These are phyloP conservation scores for Jacaranda copaia DNA, from an alignment of 257 asterid genomes.

Conservation along the genomic window DNA sequence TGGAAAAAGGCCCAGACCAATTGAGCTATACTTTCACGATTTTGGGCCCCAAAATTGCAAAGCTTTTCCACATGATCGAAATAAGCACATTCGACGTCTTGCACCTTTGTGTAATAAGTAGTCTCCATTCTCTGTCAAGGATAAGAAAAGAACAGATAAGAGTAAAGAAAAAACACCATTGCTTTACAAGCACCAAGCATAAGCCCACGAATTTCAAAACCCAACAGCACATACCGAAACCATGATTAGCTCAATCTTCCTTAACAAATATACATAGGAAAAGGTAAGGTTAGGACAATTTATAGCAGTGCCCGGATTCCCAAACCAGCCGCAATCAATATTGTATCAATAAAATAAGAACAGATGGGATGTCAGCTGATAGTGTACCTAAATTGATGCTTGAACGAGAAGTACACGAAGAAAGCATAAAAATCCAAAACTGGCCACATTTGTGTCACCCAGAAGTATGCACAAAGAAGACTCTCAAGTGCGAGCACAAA, in stretches of 20 bases:
- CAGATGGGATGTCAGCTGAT: too few relatives aligned
- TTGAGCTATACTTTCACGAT: conserved; percentile 55
- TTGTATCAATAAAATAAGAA: too few relatives aligned
- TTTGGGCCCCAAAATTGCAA: conserved; percentile 55
- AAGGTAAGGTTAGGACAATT: background rate
- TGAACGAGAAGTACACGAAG: too few relatives aligned
- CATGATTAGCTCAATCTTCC: background rate
- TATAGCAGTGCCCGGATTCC: too few relatives aligned
- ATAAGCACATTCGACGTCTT: conserved; percentile 57
- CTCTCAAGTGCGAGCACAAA: too few relatives aligned
- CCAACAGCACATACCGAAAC: background rate
- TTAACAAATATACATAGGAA: background rate
- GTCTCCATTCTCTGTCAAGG: conserved; percentile 54
- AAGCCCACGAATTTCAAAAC: too few relatives aligned
- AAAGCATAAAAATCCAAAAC: too few relatives aligned
- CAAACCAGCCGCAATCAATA: too few relatives aligned
- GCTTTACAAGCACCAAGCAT: background rate
- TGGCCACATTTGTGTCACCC: too few relatives aligned
- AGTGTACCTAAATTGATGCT: too few relatives aligned
- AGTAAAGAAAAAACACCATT: background rate
- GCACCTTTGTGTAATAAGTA: conserved; percentile 52
- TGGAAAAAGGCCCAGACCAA: conserved; percentile 69
- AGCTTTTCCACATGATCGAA: conserved; percentile 69
- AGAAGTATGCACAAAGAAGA: too few relatives aligned
- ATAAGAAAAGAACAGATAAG: background rate